Conservation (phyloP, 306 rosid species). For the Pachyrhizus erosus region DNA sequence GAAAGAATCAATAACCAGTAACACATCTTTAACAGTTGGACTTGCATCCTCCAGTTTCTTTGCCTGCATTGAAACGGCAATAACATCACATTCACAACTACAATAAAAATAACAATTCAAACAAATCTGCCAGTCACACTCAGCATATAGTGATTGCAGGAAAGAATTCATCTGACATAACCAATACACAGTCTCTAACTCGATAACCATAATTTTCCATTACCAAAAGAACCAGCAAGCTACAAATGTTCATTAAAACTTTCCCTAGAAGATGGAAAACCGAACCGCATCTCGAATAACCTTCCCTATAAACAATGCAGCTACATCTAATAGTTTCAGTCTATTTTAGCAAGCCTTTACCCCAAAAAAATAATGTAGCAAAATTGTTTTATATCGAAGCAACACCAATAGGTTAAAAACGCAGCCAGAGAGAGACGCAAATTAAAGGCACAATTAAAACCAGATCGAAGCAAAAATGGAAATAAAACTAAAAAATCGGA, state of each 20-base stretch:
- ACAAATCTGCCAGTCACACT: background rate
- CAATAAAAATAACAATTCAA: background rate
- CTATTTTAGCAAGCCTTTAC: slow-evolving; percentile 39
- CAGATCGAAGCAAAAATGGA: slow-evolving; percentile 29
- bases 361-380: background rate
- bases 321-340: slow-evolving; percentile 39
- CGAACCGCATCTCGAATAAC: slow-evolving; percentile 1
- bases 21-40: slow-evolving; percentile 61
- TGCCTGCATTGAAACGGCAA: slow-evolving; percentile 49
- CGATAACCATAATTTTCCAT: background rate
- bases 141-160: background rate
- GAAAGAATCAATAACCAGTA: slow-evolving; percentile 67
- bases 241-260: background rate
- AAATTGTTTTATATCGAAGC: background rate
- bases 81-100: background rate
- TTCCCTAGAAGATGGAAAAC: slow-evolving; percentile 12
- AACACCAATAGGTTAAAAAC: slow-evolving; percentile 17
- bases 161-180: background rate
- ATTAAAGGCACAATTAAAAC: background rate
- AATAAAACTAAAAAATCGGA: background rate
- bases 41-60: slow-evolving; percentile 46
- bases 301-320: slow-evolving; percentile 46
- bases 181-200: background rate
- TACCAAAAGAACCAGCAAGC: background rate
- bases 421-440: background rate